Conservation (phyloP, 805 yeast species). For the Metschnikowia shivogae region DNA sequence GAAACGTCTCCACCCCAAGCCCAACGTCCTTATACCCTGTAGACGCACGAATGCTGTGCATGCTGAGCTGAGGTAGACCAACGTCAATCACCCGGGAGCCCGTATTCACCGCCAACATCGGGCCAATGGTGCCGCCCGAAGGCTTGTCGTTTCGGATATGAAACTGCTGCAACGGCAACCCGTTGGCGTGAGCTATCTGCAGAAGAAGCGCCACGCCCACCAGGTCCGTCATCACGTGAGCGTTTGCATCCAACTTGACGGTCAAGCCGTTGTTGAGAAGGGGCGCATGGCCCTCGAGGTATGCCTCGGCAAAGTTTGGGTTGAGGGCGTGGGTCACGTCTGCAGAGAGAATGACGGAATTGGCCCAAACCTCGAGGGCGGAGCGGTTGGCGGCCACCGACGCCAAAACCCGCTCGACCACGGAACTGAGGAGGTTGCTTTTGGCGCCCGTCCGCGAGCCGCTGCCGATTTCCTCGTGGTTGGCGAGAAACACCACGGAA, state of each 20-base stretch:
- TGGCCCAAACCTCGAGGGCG: conserved; percentile 21
- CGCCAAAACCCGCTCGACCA: conserved; percentile 16
- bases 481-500: conserved; percentile 31
- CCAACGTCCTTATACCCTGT: conserved; percentile 39
- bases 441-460: conserved; percentile 37
- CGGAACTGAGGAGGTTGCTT: conserved; percentile 28
- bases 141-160: conserved; percentile 40
- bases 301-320: conserved; percentile 35
- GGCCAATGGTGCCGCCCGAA: conserved; percentile 43
- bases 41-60: conserved; percentile 40
- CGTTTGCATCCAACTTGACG: conserved; percentile 34
- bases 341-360: conserved; percentile 35
- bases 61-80: conserved; percentile 39
- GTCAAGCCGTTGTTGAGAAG: conserved; percentile 37
- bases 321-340: conserved; percentile 43
- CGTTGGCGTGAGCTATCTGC: conserved; percentile 21
- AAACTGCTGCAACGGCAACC: conserved; percentile 31
- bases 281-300: conserved; percentile 33
- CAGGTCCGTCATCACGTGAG: conserved; percentile 37
- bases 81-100: conserved; percentile 39
- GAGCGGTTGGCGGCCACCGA: conserved; percentile 5
- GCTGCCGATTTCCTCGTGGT: conserved; percentile 42
- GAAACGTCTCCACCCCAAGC: conserved; percentile 32
- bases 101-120: conserved; percentile 31
- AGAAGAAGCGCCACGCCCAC: conserved; percentile 25